These are phyloP conservation scores for Blastobotrys persicus DNA, from an alignment of 1,139 yeast genomes.

Conservation along the genomic window DNA sequence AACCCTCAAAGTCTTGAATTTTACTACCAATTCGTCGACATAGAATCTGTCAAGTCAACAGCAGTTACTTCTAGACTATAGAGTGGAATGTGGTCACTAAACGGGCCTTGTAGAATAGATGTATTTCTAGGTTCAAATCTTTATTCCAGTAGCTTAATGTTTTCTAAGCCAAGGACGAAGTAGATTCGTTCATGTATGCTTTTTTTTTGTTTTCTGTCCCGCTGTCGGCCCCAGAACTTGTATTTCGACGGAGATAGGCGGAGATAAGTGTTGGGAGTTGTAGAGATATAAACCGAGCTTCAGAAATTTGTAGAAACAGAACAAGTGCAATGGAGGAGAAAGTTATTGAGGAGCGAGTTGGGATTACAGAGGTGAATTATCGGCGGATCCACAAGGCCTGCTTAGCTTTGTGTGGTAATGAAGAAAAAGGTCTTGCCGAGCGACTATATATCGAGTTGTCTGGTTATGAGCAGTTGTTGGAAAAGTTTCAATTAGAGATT, in stretches of 20 bases:
- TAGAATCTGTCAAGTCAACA: not conserved
- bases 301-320: no score
- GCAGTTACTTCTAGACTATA: not conserved
- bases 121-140: no score
- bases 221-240: no score
- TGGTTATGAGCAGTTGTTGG: conserved; percentile 27
- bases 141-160: no score
- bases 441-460: conserved; percentile 23
- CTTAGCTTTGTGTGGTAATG: conserved; percentile 12
- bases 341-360: conserved; percentile 30
- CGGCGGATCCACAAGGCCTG: conserved; percentile 26
- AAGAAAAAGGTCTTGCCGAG: conserved; percentile 13
- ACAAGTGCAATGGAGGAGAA: conserved; percentile 21
- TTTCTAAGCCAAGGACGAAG: no score
- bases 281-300: no score
- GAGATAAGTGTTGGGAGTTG: no score
- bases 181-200: no score
- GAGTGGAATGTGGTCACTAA: not conserved
- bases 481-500: conserved; percentile 30
- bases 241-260: not conserved
- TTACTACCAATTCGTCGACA: conserved; percentile 5
- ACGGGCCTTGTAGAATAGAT: no score
- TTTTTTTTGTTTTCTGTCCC: no score
- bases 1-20: conserved; percentile 5
- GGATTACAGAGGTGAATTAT: conserved; percentile 27